These are phyloP conservation scores for Apiosordaria backusii DNA, from an alignment of 495 filamentous ascomycete species.

Conservation along the genomic window DNA sequence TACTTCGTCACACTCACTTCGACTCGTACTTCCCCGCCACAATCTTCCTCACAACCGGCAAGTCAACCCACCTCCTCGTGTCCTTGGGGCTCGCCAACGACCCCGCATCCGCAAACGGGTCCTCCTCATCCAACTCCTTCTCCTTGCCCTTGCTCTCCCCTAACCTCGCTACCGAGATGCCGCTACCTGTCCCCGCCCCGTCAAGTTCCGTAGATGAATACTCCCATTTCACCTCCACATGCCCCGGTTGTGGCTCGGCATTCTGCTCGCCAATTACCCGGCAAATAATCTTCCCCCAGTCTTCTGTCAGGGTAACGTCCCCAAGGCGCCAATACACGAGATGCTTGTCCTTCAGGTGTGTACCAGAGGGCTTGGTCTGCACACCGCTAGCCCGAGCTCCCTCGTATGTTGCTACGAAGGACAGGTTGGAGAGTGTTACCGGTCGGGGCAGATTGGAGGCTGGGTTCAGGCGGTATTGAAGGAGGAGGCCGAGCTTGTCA, in stretches of 20 bases:
- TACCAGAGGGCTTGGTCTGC: conserved; percentile 70
- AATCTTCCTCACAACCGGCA: conserved; percentile 68
- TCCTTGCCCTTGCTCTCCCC: conserved; percentile 35
- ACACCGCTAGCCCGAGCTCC: conserved; percentile 59
- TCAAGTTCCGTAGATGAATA: conserved; percentile 45
- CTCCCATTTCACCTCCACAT: conserved; percentile 81
- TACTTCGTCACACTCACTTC: conserved; percentile 28
- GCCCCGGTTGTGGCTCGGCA: conserved; percentile 67
- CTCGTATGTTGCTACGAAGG: conserved; percentile 78
- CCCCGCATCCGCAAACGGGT: conserved; percentile 42
- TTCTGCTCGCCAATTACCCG: conserved; percentile 72
- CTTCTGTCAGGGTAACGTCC: conserved; percentile 64
- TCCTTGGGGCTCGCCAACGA: conserved; percentile 35
- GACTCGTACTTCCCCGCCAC: conserved; percentile 76
- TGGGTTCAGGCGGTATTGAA: conserved; percentile 85
- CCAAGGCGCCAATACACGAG: conserved; percentile 85
- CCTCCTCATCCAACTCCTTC: conserved; percentile 42
- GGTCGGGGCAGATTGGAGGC: conserved; percentile 50
- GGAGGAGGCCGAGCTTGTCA: conserved; percentile 74
- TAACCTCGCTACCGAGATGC: conserved; percentile 57
- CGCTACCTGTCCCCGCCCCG: conserved; percentile 52
- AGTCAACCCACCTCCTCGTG: conserved; percentile 63
- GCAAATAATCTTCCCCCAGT: conserved; percentile 68
- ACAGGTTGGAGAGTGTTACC: conserved; percentile 72
- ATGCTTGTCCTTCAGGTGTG: conserved; percentile 83